Evolutionary conservation across 2,329 filamentous ascomycete genomes (phyloP), one percentile per base, ranked within the genome.

Genomic region (Colletotrichum cordylinicola): DNA sequence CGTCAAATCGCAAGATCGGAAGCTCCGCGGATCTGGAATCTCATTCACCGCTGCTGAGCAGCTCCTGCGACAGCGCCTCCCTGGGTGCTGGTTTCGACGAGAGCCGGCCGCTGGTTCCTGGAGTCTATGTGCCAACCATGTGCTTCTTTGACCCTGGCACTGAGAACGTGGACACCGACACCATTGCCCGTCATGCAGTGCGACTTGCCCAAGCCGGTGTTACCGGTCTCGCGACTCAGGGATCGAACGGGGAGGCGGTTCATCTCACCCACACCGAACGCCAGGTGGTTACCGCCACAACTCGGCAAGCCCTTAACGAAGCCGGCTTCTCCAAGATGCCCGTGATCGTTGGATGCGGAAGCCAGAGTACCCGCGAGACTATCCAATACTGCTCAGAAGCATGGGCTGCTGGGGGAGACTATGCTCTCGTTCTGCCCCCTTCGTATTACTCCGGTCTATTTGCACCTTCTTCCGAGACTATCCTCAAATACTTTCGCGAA

Each of bases 161-260:
- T 2, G 94, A 95, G 82, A 91, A 95, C 71, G 85, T 95, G 71
- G 94, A 95, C 81, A 87, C 90, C 15, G 84, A 87, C 43, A 90
- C 91, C 52, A 92, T 93, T 74, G 88, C 90, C 65, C 88, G 87
- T 67, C 87, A 91, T 82, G 92, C 93, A 48, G 90, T 94, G 68
- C 91, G 92, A 80, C 91, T 96, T n/a, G 94, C 94, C 62, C 88
- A 92, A 80, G 91, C 93, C 33, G 94, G 94, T 78, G 91, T 96
- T 56, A 90, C 93, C 18, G 94, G 94, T 24, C 88, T 96, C 62
- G 93, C 94, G 65, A 94, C 93, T 13, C 94, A 96, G 83, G 94
- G 94, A 62, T 95, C 93, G 81, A 96, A 96, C 81, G 94, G 94
- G 80, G 95, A 97, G 86, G 94, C 95, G 9, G 94, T 96, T 15